Evolutionary conservation across 768 basidiomycete genomes (phyloP).

Genomic region (Russula dissimulans): DNA sequence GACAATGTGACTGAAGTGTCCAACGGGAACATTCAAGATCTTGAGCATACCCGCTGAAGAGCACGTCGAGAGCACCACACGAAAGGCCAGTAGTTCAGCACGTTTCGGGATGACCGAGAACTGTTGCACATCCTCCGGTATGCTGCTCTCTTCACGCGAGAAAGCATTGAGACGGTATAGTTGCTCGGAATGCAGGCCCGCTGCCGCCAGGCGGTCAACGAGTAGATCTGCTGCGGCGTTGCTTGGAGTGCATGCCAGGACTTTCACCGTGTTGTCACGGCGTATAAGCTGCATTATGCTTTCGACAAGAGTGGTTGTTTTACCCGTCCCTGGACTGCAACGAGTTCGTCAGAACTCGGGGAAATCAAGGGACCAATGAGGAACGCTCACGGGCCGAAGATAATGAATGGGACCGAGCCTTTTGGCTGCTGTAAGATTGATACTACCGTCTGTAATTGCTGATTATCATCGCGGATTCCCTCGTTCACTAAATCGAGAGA

Average conservation of each 20-base stretch:
- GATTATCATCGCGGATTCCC: conserved; percentile 36
- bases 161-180: conserved; percentile 49
- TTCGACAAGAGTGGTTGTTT: conserved; percentile 32
- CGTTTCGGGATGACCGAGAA: conserved; percentile 32
- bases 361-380: not conserved
- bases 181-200: conserved; percentile 21
- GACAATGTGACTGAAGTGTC: conserved; percentile 54
- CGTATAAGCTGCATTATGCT: conserved; percentile 29
- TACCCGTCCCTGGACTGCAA: conserved; percentile 33
- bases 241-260: conserved; percentile 32
- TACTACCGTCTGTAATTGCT: conserved; percentile 41
- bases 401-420: conserved; percentile 45
- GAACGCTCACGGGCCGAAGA: conserved; percentile 51
- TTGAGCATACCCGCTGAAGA: conserved; percentile 42
- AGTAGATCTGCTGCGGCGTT: conserved; percentile 32
- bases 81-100: conserved; percentile 32
- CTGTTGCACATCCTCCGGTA: conserved; percentile 29
- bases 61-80: conserved; percentile 52
- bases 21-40: conserved; percentile 38
- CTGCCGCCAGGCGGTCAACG: conserved; percentile 22
- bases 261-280: conserved; percentile 16
- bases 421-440: conserved; percentile 36
- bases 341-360: not conserved
- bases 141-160: conserved; percentile 31
- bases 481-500: conserved; percentile 31